Evolutionary conservation across 2,329 filamentous ascomycete genomes (phyloP), one percentile per base, ranked within the genome.

Genomic region (Trichophyton mentagrophytes): DNA sequence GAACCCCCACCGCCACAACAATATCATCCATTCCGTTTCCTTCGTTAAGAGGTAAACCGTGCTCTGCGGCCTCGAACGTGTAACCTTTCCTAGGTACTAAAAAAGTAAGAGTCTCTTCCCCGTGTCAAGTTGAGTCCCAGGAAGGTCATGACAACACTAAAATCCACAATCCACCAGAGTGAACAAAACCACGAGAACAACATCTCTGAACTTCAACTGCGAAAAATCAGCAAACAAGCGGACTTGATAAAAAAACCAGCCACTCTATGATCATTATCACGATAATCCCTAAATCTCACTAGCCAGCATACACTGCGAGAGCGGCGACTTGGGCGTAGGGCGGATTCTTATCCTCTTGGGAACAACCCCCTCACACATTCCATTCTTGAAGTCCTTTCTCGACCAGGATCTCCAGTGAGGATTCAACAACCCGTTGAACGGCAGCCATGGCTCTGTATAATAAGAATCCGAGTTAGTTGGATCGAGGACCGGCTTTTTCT

Each of bases 361-460:
- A 13, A 33, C 20, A 20, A 6, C 17, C 13, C 49, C 33, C 17
- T 25, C 57, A 17, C 25, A 13, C 27, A 58, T 27, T 20, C 56
- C 53, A 11, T 2, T 3, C 3, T 47, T 8, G 44, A 61, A 65
- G 49, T 59, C n/a, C 0, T 49, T n/a, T 27, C 63, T 61, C 40
- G 58, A 61, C 22, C 42, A 57, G 2, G 25, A 9, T 17, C 44
- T 36, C 40, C 40, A 47, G 4, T 27, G 33, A n/a, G 47, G 22
- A 7, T 57, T 13, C 5, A 62, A 15, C 63, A 62, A 65, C 8
- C 64, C 64, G 51, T 64, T 65, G n/a, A 64, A 49, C 0, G 62
- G 60, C 11, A 64, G n/a, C 57, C 63, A 62, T 9, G 59, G 44
- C 53, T 60, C n/a, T 15, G 33, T 17, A 15, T 58, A 11, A 57